phyloP scores from a whole-genome alignment of 192 early-diverging fungal genomes.

The Obelidium mucronatum region DNA sequence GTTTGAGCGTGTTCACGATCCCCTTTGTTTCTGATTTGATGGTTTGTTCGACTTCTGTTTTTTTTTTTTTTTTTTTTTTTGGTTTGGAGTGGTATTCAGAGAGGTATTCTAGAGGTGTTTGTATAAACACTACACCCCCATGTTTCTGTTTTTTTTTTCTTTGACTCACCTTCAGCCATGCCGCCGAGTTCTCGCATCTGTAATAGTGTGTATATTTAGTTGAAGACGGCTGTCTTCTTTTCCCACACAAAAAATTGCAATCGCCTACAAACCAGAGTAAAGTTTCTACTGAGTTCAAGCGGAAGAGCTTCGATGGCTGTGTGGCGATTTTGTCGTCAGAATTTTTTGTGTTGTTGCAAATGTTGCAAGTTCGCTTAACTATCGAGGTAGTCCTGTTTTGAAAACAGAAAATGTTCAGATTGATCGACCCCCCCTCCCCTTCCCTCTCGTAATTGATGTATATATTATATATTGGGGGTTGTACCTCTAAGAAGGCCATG shows the following conservation, averaged over 20 bases:
- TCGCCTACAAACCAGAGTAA: constrained; percentile 76
- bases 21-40: constrained; percentile 71
- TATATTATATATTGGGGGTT: no score
- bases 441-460: no score
- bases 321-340: background rate
- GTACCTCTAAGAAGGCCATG: constrained; percentile 44
- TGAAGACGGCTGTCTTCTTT: background rate
- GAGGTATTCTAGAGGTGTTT: no score
- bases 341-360: background rate
- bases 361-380: constrained; percentile 55
- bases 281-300: constrained; percentile 72
- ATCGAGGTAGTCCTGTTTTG: constrained; percentile 86
- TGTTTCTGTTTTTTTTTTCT: no score
- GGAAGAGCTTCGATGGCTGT: constrained; percentile 49
- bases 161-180: constrained; percentile 66
- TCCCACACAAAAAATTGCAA: no score
- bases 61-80: no score
- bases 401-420: background rate
- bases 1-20: constrained; percentile 71
- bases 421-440: no score
- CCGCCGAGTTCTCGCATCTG: constrained; percentile 93
- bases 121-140: no score
- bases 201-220: background rate
- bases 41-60: constrained; percentile 72
- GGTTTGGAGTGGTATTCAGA: no score